Percentiles rank a stretch among this genome's conserved stretches.
Evolutionary conservation across 345 rosid species (phyloP).

Genomic region (Gynandropsis gynandra): DNA sequence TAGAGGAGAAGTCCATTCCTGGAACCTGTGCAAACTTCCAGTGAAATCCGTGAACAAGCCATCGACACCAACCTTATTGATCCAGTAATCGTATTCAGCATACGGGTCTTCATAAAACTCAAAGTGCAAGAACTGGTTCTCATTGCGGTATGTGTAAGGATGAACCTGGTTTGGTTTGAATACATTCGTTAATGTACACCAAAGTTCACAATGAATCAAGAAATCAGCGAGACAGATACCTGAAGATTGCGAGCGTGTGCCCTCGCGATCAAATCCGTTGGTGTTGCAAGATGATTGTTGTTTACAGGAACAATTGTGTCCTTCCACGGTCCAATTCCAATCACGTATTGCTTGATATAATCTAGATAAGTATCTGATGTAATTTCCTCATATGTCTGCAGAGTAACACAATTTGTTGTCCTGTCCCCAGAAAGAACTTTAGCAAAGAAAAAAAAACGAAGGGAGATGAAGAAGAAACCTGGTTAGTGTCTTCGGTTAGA

Average conservation of each 20-base stretch:
- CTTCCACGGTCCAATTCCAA: conserved; percentile 99
- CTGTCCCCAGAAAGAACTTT: no score
- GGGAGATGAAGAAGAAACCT: conserved; percentile 35
- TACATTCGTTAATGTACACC: not conserved
- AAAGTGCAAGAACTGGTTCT: conserved; percentile 49
- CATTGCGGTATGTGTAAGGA: conserved; percentile 80
- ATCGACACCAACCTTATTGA: conserved; percentile 66
- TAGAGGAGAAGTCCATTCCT: conserved; percentile 49
- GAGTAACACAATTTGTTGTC: not conserved
- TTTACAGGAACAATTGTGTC: conserved; percentile 75
- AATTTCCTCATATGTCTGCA: conserved; percentile 84
- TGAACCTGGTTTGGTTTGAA: conserved; percentile 50
- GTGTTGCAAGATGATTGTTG: conserved; percentile 47
- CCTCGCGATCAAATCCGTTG: conserved; percentile 81
- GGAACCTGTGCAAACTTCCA: conserved; percentile 63
- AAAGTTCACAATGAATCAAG: not conserved
- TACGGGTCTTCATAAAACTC: conserved; percentile 69
- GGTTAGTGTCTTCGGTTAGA: conserved; percentile 82
- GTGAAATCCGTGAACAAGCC: conserved; percentile 95
- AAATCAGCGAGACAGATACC: conserved; percentile 34
- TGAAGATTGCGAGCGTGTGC: conserved; percentile 73
- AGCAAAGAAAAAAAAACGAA: not conserved
- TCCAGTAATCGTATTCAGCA: conserved; percentile 70
- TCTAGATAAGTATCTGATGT: conserved; percentile 71
- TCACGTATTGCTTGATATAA: conserved; percentile 65